Evolutionary conservation across 345 rosid genomes (phyloP), one percentile per base, ranked within the genome.

Genomic region (sweet orange (Citrus sinensis)): DNA sequence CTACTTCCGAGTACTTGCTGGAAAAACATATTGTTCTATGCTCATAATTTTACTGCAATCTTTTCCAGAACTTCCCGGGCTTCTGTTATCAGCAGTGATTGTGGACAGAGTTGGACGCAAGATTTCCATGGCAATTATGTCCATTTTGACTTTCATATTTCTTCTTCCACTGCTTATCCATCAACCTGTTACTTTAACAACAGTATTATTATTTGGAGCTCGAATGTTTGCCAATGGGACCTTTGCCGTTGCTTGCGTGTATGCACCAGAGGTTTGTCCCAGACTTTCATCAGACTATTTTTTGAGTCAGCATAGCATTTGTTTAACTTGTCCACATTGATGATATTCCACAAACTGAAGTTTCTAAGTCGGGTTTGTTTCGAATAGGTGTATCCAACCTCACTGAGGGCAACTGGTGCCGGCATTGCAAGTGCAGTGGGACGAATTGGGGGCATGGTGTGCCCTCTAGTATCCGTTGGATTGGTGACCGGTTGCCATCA

Each of bases 41-140:
- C 17, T 46, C 51, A 13, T 46, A 13, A 46, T 46, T 46, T 46
- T 46, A 46, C 51, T 46, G 51, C 51, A 46, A 46, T 54, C 20
- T 54, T 54, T 73, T 77, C 35, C 79, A 91, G 95, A 91, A 83
- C 75, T 86, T 64, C 95, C 93, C n/a, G 95, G 93, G 78, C 87
- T 91, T 30, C 71, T 91, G 7, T 70, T 91, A 40, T 81, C 95
- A 58, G 91, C 90, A 46, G 49, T 86, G 11, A 86, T 80, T 40
- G 89, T 91, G 29, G 95, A 91, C 76, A 87, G 83, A 71, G 51
- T 87, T 42, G 95, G 95, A 30, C 95, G 92, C 54, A 91, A 89
- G 77, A 79, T 79, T 64, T 86, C 93, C 1, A 88, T 88, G 89
- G 70, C 85, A 37, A 40, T 74, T 73, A 76, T 88, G 90, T 83